These are phyloP conservation scores for Pythium brachiatum DNA, from an alignment of 352 stramenopile genomes.

Conservation along the genomic window DNA sequence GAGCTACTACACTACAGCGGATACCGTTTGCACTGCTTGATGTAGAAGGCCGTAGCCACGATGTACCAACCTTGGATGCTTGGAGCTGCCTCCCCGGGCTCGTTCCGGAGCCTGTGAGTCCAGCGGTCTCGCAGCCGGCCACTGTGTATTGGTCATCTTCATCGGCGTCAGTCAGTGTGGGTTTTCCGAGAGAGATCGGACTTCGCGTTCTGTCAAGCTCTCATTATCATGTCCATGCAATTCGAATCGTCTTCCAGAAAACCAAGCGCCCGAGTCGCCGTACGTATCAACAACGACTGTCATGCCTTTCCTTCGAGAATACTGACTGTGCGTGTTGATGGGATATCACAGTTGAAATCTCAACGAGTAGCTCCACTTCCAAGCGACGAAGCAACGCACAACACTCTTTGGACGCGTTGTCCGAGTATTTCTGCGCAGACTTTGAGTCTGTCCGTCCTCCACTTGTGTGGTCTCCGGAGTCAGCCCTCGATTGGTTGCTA, in stretches of 20 bases:
- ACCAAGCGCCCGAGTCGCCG: slow-evolving; percentile 15
- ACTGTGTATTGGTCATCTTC: neutral
- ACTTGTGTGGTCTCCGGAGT: slow-evolving; percentile 23
- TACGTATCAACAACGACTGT: too few species aligned
- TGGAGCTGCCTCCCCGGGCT: neutral
- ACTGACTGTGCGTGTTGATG: too few species aligned
- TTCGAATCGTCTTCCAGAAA: slow-evolving; percentile 15
- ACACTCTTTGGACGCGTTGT: slow-evolving; percentile 9
- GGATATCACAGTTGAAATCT: slow-evolving; percentile 5
- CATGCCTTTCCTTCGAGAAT: too few species aligned
- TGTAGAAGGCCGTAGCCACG: neutral
- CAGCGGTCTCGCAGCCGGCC: neutral
- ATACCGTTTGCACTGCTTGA: slow-evolving; percentile 1
- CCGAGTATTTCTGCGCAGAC: slow-evolving; percentile 14
- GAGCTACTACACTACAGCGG: neutral
- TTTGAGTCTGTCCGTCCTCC: slow-evolving; percentile 6
- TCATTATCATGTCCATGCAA: slow-evolving; percentile 3
- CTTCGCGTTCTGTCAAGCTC: slow-evolving; percentile 29
- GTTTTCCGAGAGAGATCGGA: slow-evolving; percentile 29
- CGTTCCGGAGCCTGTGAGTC: neutral
- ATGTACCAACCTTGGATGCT: neutral
- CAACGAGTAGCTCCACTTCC: too few species aligned
- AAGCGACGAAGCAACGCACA: neutral
- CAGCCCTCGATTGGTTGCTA: slow-evolving; percentile 10
- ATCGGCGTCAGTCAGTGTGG: neutral